These are phyloP conservation scores for Durotheca rogersii DNA, from an alignment of 495 filamentous ascomycete species.

Conservation along the genomic window DNA sequence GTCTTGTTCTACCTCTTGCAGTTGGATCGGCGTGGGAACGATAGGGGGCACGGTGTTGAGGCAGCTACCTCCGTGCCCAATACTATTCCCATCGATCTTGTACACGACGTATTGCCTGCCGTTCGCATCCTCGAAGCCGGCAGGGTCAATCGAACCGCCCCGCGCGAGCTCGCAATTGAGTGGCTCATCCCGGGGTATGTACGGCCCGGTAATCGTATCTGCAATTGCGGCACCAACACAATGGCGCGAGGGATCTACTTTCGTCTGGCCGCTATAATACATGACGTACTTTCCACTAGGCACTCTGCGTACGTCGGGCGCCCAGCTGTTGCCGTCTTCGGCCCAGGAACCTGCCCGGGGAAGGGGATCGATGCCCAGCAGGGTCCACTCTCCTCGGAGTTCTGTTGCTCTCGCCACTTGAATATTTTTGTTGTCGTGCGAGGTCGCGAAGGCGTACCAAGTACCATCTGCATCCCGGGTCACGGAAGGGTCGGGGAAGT, in stretches of 20 bases:
- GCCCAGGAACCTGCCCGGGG: constrained; percentile 36
- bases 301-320: constrained; percentile 48
- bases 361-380: constrained; percentile 34
- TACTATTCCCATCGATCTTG: constrained; percentile 63
- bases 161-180: constrained; percentile 52
- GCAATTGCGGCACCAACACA: constrained; percentile 58
- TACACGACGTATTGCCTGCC: constrained; percentile 59
- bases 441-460: constrained; percentile 45
- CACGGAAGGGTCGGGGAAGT: constrained; percentile 44
- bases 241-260: constrained; percentile 42
- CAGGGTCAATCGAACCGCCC: constrained; percentile 61
- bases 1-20: constrained; percentile 56
- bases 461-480: constrained; percentile 32
- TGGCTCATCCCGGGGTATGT: constrained; percentile 44
- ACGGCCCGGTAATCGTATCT: constrained; percentile 50
- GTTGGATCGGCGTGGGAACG: constrained; percentile 58
- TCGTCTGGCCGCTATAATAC: constrained; percentile 58
- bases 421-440: constrained; percentile 33
- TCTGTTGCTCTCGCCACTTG: constrained; percentile 36
- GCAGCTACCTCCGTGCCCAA: constrained; percentile 59
- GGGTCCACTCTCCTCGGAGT: constrained; percentile 33
- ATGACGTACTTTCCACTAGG: constrained; percentile 52
- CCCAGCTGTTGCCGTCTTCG: constrained; percentile 44
- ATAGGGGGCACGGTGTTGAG: constrained; percentile 53
- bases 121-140: constrained; percentile 54